Base-by-base conservation (phyloP, 225 moss, liverwort and hornwort genomes). In the Physcomitrellopsis africana region DNA sequence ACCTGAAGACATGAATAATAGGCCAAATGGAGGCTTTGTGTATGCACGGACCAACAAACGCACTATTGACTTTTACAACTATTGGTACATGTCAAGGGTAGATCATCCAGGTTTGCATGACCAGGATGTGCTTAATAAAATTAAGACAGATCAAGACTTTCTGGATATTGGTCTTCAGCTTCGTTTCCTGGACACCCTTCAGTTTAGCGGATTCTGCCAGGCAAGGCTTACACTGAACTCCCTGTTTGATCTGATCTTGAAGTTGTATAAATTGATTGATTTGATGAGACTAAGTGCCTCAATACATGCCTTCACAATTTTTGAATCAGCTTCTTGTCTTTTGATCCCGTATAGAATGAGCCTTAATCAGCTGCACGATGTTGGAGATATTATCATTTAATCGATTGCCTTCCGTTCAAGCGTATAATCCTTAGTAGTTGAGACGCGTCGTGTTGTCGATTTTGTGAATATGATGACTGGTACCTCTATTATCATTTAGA, bases 191-290 rank as follows among this genome's bases (percentile, higher is more conserved):
- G 82, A 99, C 67, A 95, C 99, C 14, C 67, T 78, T 46, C 72
- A 88, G 66, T 95, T 95, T 65, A 92, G 93, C 57, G 99, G 99
- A 46, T 99, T 99, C 51, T 99, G 99, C 72, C 86, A 99, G 83
- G 99, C 89, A 68, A 80, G 61, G 10, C 11, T 11, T 44, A 76
- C 14, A 41, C 24, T 24, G 1, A 24, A 37, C 32, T 37, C 32
- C 4, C 32, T 37, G 5, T 7, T 37, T 37, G 32, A 37, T 37
- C 32, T 3, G 20, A 29, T 52, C 6, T 54, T 52, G 72, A 51
- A 72, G 18, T 43, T 23, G 42, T 43, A 19, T 18, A 24, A 15
- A 11, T 3, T 15, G 12, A 11, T 49, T 11, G 8, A 16, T 11
- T 41, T 13, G 4, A 7, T 41, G 29, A 14, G n/a, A 29, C 26